Evolutionary conservation across 352 stramenopile genomes (phyloP).

Genomic region (Pseudoperonospora humuli): DNA sequence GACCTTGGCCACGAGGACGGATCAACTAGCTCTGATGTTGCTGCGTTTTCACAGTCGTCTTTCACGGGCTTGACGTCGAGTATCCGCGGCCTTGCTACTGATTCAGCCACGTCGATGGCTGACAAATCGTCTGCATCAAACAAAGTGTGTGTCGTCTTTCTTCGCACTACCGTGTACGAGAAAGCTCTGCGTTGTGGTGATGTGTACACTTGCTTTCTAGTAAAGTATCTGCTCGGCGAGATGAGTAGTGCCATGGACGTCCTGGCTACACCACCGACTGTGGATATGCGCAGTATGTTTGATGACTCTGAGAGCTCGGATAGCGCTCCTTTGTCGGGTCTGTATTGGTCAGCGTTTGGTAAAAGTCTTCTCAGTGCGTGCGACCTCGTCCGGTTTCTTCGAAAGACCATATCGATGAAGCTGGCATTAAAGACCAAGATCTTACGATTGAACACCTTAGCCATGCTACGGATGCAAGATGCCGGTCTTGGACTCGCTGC

Average conservation of each 20-base stretch:
- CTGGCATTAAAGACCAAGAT: slow-evolving; percentile 43
- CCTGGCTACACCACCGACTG: slow-evolving; percentile 36
- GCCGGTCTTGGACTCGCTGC: slow-evolving; percentile 41
- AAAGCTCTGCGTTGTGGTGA: slow-evolving; percentile 47
- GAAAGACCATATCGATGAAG: slow-evolving; percentile 47
- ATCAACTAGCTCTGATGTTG: slow-evolving; percentile 1
- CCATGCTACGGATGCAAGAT: slow-evolving; percentile 42
- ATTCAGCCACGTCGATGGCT: background rate
- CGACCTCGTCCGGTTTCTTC: slow-evolving; percentile 57
- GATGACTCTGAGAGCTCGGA: slow-evolving; percentile 5
- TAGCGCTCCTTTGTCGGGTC: slow-evolving; percentile 9
- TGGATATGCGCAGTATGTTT: slow-evolving; percentile 61
- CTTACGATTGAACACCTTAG: slow-evolving; percentile 41
- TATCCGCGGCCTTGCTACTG: slow-evolving; percentile 21
- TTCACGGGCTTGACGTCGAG: slow-evolving; percentile 52
- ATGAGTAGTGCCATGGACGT: slow-evolving; percentile 35
- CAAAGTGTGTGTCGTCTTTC: slow-evolving; percentile 48
- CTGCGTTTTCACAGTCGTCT: slow-evolving; percentile 33
- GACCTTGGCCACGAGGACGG: slow-evolving; percentile 34
- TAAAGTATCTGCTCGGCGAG: slow-evolving; percentile 57
- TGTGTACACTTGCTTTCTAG: slow-evolving; percentile 71
- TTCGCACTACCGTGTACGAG: slow-evolving; percentile 45
- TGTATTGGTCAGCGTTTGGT: slow-evolving; percentile 74
- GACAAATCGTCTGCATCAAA: slow-evolving; percentile 18
- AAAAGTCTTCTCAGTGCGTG: slow-evolving; percentile 62